phyloP scores from a whole-genome alignment of 352 stramenopile species.

The Phytophthora sp. region DNA sequence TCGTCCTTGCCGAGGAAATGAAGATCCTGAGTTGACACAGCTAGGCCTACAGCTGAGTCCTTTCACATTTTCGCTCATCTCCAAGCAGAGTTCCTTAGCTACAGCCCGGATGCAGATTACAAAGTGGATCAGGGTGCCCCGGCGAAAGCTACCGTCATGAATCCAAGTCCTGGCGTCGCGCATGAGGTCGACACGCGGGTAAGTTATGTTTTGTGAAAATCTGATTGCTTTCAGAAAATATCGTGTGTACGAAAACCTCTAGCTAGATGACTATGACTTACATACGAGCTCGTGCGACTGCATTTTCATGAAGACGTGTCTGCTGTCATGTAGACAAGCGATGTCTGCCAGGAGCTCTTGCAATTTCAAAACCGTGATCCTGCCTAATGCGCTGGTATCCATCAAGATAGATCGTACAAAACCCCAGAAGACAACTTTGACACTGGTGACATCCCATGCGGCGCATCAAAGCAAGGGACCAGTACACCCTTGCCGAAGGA shows the following conservation, averaged over 20 bases:
- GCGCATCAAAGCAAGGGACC: no score
- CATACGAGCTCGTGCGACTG: slow-evolving; percentile 6
- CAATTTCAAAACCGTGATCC: no score
- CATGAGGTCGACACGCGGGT: background rate
- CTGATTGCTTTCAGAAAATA: no score
- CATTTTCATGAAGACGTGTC: slow-evolving; percentile 19
- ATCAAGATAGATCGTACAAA: no score
- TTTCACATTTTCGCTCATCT: background rate
- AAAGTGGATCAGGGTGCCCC: background rate
- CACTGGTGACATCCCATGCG: no score
- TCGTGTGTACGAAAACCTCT: background rate
- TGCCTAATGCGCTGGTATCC: no score
- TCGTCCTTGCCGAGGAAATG: background rate
- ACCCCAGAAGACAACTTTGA: no score
- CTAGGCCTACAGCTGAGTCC: background rate
- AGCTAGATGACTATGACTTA: background rate
- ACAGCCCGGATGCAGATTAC: background rate
- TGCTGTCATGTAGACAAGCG: slow-evolving; percentile 10
- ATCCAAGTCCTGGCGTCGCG: background rate
- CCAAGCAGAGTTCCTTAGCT: background rate
- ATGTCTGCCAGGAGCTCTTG: slow-evolving; percentile 9
- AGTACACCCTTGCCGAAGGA: no score
- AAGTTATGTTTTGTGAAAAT: background rate
- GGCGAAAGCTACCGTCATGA: background rate
- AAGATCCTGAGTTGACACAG: background rate